These are phyloP conservation scores for Trichoderma sp. DNA, from an alignment of 2,329 filamentous ascomycete genomes.

Conservation along the genomic window DNA sequence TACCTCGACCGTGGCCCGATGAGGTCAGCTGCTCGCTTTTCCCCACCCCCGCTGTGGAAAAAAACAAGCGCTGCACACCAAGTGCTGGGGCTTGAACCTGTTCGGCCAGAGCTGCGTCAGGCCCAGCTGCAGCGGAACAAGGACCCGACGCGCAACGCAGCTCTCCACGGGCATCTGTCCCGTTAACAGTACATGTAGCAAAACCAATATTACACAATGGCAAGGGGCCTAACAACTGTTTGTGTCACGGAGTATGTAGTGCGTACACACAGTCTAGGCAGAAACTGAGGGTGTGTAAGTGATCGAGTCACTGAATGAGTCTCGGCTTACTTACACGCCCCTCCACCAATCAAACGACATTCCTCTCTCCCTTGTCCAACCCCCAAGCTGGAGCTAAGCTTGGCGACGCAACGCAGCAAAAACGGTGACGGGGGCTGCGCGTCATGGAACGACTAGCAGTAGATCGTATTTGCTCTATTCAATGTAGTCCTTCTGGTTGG, in stretches of 20 bases:
- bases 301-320: neutral
- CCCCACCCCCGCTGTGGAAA: neutral
- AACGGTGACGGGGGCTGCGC: constrained; percentile 24
- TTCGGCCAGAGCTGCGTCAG: neutral
- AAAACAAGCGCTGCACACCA: neutral
- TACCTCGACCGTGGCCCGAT: constrained; percentile 17
- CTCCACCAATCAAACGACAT: neutral
- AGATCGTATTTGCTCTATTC: neutral
- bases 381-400: neutral
- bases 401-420: neutral
- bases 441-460: neutral
- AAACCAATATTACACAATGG: neutral
- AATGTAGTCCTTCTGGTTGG: neutral
- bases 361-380: neutral
- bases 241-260: neutral
- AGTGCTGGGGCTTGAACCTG: neutral
- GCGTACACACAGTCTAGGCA: too few species aligned
- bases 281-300: neutral
- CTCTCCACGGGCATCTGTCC: neutral
- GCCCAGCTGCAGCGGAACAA: neutral
- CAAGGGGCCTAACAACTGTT: neutral
- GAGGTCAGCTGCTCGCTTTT: constrained; percentile 9
- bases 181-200: neutral
- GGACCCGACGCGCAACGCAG: neutral
- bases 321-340: constrained; percentile 1